Evolutionary conservation across 441 rosid genomes (phyloP).

Genomic region (Erysimum cheiri): DNA sequence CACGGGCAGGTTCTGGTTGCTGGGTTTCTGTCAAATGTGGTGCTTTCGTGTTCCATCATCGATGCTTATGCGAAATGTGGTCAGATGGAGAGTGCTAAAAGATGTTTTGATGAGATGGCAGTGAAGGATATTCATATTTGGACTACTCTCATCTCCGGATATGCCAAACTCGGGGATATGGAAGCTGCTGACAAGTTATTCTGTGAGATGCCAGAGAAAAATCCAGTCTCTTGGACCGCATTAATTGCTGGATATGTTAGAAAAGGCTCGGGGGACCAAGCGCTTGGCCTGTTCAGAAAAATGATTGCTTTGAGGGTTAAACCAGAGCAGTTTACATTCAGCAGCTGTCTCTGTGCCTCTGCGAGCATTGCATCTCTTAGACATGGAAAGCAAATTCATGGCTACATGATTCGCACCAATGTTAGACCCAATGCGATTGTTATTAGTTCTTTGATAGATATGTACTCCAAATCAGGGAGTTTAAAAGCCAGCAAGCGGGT

Average conservation of each 20-base stretch:
- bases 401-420: conserved; percentile 52
- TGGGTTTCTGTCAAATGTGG: conserved; percentile 65
- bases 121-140: conserved; percentile 57
- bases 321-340: conserved; percentile 69
- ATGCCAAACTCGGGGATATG: conserved; percentile 60
- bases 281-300: conserved; percentile 49
- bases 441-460: conserved; percentile 64
- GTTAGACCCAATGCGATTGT: conserved; percentile 58
- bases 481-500: conserved; percentile 51
- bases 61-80: conserved; percentile 78
- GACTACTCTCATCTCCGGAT: conserved; percentile 69
- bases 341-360: conserved; percentile 70
- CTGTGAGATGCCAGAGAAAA: conserved; percentile 58
- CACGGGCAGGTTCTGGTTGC: conserved; percentile 78
- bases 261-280: conserved; percentile 51
- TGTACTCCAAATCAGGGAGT: conserved; percentile 68
- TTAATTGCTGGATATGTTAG: conserved; percentile 67
- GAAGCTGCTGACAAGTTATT: conserved; percentile 54
- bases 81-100: conserved; percentile 52
- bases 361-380: conserved; percentile 60
- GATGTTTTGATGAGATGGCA: conserved; percentile 59
- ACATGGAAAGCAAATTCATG: conserved; percentile 67
- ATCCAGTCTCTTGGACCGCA: conserved; percentile 64
- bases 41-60: conserved; percentile 58
- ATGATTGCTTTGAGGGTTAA: conserved; percentile 52